Percentiles rank a stretch among this genome's conserved stretches.
These are phyloP conservation scores for Solanum phureja DNA, from an alignment of 257 asterid species.

Conservation along the genomic window DNA sequence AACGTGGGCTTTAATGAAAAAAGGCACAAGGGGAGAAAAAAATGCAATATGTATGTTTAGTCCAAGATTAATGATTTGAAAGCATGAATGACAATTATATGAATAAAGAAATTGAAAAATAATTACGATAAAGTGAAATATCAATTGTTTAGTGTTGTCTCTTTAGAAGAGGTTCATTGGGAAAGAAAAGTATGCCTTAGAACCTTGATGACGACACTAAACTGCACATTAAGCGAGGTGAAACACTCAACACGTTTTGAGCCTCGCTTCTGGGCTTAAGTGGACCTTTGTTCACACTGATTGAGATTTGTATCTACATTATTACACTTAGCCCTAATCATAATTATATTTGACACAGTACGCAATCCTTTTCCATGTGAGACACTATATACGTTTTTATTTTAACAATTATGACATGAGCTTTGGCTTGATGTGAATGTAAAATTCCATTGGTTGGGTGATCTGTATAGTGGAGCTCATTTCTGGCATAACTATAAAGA, in stretches of 20 bases:
- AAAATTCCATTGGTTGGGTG: neutral
- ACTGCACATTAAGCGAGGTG: neutral
- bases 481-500: neutral
- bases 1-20: neutral
- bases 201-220: neutral
- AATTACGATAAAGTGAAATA: neutral
- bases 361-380: neutral
- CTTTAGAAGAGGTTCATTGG: neutral
- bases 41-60: neutral
- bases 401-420: neutral
- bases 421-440: neutral
- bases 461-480: neutral
- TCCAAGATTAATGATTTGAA: neutral
- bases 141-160: neutral
- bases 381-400: neutral
- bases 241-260: neutral
- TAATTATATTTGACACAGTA: neutral
- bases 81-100: neutral
- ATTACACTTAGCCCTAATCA: neutral
- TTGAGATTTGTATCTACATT: neutral
- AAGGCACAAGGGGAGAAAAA: rapidly evolving
- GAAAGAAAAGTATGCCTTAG: neutral
- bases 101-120: too few relatives aligned
- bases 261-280: neutral
- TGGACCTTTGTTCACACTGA: neutral